phyloP scores from a whole-genome alignment of 2,329 filamentous ascomycete species.

The Colletotrichum echinochloae region DNA sequence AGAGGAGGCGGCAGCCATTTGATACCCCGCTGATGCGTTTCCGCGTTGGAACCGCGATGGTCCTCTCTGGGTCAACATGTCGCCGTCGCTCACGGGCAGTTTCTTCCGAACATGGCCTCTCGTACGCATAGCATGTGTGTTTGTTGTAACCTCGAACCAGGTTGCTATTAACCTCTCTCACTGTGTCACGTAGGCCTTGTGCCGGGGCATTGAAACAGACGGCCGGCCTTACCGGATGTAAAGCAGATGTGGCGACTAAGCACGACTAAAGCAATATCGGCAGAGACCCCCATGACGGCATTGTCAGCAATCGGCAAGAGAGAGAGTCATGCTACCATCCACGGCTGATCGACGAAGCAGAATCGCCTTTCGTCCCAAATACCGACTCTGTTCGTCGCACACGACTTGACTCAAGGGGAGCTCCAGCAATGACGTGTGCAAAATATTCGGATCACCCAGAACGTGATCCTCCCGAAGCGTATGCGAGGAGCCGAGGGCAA shows the following conservation, averaged over 20 bases:
- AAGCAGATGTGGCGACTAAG: not conserved
- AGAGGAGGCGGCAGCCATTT: conserved; percentile 54
- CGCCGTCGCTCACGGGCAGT: not conserved
- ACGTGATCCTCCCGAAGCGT: not conserved
- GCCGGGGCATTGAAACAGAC: conserved; percentile 20
- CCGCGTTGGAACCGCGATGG: not conserved
- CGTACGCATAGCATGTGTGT: not conserved
- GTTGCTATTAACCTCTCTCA: not conserved
- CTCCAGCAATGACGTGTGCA: not conserved
- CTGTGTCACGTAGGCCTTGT: not conserved
- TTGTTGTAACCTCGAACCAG: conserved; percentile 3
- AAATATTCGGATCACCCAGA: conserved; percentile 18
- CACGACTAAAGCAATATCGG: not conserved
- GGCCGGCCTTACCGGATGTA: not conserved
- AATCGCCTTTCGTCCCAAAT: conserved; percentile 15
- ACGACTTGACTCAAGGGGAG: not conserved
- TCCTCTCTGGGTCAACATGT: not conserved
- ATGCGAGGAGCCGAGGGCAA: not conserved
- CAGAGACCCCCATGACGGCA: not conserved
- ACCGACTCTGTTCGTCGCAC: conserved; percentile 8
- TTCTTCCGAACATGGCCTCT: not conserved
- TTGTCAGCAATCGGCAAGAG: not conserved
- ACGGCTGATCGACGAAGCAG: not conserved
- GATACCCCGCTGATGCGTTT: not conserved
- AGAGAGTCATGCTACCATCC: too few species aligned